A percentile compares a stretch with the other conserved stretches of the same genome.
Conservation (phyloP, 108 stramenopile genomes). For the Cylindrotheca closterium region DNA sequence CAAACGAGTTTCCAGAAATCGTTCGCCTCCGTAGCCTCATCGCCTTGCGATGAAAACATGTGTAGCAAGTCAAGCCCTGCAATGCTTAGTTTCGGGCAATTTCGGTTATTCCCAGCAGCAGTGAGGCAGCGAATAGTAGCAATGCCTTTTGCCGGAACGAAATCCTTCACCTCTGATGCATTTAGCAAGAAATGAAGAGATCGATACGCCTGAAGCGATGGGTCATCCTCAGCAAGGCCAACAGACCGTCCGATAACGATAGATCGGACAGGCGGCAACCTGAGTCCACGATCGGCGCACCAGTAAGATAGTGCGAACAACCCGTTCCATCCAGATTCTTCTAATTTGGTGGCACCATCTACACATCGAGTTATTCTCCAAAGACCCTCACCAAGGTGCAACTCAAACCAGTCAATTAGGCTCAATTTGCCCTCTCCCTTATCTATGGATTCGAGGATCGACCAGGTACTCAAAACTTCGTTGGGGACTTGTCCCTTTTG, state of each 20-base stretch:
- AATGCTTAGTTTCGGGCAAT: conserved; percentile 75
- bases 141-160: conserved; percentile 48
- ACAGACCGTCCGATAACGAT: conserved; percentile 12
- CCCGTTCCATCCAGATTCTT: conserved; percentile 68
- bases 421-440: conserved; percentile 23
- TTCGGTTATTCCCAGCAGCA: conserved; percentile 57
- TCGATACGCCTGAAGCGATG: conserved; percentile 76
- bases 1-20: conserved; percentile 50
- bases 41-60: conserved; percentile 43
- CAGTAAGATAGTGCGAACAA: conserved; percentile 62
- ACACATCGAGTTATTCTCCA: conserved; percentile 74
- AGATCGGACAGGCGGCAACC: conserved; percentile 23
- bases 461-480: conserved; percentile 51
- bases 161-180: conserved; percentile 57
- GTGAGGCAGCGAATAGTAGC: conserved; percentile 50
- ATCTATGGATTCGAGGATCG: conserved; percentile 41
- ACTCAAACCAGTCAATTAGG: conserved; percentile 46
- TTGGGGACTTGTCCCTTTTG: conserved; percentile 59
- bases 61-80: conserved; percentile 82
- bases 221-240: conserved; percentile 73
- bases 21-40: conserved; percentile 32
- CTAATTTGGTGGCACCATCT: conserved; percentile 54
- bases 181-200: conserved; percentile 76
- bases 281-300: conserved; percentile 64
- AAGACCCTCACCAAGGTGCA: conserved; percentile 74